A percentile compares a stretch with the other conserved stretches of the same genome.
phyloP scores from a whole-genome alignment of 2,329 filamentous ascomycete species.

The Colletotrichum musae region DNA sequence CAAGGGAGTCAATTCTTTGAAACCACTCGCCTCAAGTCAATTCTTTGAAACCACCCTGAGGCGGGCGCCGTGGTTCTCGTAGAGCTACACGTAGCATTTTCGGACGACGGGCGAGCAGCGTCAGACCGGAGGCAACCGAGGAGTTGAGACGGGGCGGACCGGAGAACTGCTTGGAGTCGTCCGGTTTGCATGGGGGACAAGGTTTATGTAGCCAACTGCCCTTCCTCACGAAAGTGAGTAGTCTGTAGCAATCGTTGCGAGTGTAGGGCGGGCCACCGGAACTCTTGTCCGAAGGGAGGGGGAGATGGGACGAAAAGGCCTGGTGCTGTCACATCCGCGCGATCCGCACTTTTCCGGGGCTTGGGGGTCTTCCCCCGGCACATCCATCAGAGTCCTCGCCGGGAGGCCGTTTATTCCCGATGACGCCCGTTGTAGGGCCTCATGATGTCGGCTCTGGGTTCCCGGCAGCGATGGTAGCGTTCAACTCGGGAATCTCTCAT shows the following conservation, averaged over 20 bases:
- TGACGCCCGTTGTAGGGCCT: too few relatives aligned
- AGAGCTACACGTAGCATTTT: constrained; percentile 1
- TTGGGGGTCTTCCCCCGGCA: too few relatives aligned
- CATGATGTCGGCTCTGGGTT: too few relatives aligned
- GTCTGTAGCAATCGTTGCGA: constrained; percentile 1
- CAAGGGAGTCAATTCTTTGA: not conserved
- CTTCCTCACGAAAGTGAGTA: too few relatives aligned
- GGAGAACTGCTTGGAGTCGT: constrained; percentile 27
- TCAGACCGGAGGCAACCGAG: not conserved
- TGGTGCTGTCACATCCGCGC: not conserved
- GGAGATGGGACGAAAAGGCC: not conserved
- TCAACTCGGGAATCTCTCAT: too few relatives aligned
- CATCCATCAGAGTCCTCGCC: too few relatives aligned
- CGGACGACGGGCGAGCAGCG: constrained; percentile 5
- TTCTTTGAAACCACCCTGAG: constrained; percentile 17
- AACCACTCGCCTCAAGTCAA: not conserved
- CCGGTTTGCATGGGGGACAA: constrained; percentile 14
- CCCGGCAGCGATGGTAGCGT: too few relatives aligned
- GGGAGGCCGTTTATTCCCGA: too few relatives aligned
- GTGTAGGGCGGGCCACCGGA: not conserved
- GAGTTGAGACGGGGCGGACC: not conserved
- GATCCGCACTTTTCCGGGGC: not conserved
- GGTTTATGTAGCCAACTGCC: not conserved
- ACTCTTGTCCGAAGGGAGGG: not conserved
- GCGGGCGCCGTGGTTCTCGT: not conserved